Conservation (phyloP, 352 stramenopile species). For the Globisporangium uncinulatum region DNA sequence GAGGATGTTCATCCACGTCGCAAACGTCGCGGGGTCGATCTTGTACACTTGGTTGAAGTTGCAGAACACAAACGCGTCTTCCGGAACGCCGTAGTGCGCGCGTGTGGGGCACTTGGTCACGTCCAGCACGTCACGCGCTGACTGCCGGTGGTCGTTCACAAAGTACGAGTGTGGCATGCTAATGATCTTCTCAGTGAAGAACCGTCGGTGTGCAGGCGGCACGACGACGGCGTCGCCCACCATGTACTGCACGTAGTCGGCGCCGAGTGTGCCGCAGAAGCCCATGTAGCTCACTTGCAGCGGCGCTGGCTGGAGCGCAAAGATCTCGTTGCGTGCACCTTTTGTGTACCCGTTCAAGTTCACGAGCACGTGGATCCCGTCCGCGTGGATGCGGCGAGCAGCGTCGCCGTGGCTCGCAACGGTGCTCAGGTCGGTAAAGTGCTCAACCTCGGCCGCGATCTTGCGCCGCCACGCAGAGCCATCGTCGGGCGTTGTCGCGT, state of each 20-base stretch:
- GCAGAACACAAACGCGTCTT: conserved; percentile 93
- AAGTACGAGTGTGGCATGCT: conserved; percentile 92
- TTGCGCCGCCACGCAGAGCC: conserved; percentile 76
- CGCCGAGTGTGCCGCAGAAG: conserved; percentile 88
- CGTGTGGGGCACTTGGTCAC: conserved; percentile 69
- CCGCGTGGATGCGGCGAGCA: conserved; percentile 69
- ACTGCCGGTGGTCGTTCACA: conserved; percentile 92
- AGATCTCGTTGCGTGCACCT: conserved; percentile 89
- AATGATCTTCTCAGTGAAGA: conserved; percentile 88
- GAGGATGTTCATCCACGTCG: conserved; percentile 91
- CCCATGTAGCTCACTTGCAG: conserved; percentile 90
- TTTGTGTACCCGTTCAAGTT: conserved; percentile 95
- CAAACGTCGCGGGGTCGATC: conserved; percentile 90
- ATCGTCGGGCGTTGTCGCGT: conserved; percentile 75
- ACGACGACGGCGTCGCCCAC: conserved; percentile 82
- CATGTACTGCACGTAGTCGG: conserved; percentile 93
- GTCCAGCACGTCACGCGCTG: conserved; percentile 74
- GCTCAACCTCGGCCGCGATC: conserved; percentile 81
- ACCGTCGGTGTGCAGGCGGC: conserved; percentile 48
- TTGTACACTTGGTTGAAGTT: conserved; percentile 96
- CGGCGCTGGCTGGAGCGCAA: conserved; percentile 86
- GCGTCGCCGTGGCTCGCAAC: conserved; percentile 56
- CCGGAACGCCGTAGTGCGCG: conserved; percentile 83
- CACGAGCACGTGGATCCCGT: conserved; percentile 89
- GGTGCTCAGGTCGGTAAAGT: conserved; percentile 83